Base-by-base conservation (phyloP, 2,329 filamentous ascomycete genomes). In the Penicillium oxalicum region DNA sequence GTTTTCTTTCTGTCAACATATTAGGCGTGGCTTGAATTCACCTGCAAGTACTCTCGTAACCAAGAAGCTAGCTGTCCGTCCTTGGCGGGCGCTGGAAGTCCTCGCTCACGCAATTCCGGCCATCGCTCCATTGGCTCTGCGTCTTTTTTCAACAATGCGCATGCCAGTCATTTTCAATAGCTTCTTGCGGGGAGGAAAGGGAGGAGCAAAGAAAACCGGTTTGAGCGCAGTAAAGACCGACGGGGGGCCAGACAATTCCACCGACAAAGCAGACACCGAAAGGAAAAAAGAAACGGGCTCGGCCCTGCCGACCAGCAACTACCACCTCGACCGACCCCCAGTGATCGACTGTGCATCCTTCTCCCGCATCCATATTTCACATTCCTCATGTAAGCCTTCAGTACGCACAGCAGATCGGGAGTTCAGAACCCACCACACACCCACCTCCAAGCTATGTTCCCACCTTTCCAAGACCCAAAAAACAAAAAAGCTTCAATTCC, bases 101-200 rank as follows among this genome's bases (percentile, higher is more conserved):
- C 18, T 18, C 18, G 18, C 18, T 2, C 18, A 18, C 18, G 18
- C 18, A 18, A 18, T 18, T 2, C 18, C 18, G 18, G 2, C 18
- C 18, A 18, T 18, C 18, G 2, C 18, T 18, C 18, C 18, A 18
- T 18, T 18, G 18, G 18, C 18, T 18, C 18, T 5, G 8, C 29
- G 11, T 11, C 29, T 32, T 5, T 2, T 32, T 40, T 29, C 44
- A 33, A 51, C 44, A 33, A 51, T 51, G 46, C 49, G 41, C 54
- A 56, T 56, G 35, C 52, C 54, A 56, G 37, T 44, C 37, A 41
- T 42, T 40, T 32, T 43, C 51, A 50, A 48, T 56, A 56, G 52
- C n/a, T 44, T 42, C 18, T 18, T 18, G 18, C 18, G 18, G 18
- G 18, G 2, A 18, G 18, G 18, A 2, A 18, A 18, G 18, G 18